phyloP scores from a whole-genome alignment of 306 rosid genomes.

The Cucurbita maxima region DNA sequence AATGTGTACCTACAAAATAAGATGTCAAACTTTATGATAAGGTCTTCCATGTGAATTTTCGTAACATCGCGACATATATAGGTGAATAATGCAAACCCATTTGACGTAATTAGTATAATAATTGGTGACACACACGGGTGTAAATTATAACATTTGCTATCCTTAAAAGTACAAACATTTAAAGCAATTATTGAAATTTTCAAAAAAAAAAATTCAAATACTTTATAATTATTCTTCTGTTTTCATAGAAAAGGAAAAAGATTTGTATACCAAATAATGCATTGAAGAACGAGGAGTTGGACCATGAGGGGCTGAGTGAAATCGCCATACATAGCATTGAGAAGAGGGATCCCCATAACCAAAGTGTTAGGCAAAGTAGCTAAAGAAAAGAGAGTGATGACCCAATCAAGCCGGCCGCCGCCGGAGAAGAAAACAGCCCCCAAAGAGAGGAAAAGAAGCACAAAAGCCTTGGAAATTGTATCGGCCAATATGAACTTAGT shows the following conservation, averaged over 20 bases:
- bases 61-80: background rate
- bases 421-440: constrained; percentile 13
- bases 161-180: background rate
- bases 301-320: background rate
- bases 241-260: no score
- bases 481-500: background rate
- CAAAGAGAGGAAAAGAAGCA: background rate
- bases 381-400: background rate
- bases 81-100: background rate
- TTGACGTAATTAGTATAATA: background rate
- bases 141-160: background rate
- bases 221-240: no score
- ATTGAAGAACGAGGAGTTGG: background rate
- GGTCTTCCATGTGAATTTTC: background rate
- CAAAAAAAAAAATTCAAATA: no score
- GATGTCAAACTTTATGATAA: background rate
- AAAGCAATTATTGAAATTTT: background rate
- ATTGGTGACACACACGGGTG: background rate
- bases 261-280: background rate
- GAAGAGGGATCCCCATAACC: background rate
- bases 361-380: background rate
- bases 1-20: constrained; percentile 23
- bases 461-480: background rate
- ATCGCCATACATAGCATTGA: background rate
- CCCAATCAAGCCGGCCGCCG: background rate